Percentiles rank a stretch among this genome's conserved stretches.
These are phyloP conservation scores for Quercus variabilis DNA, from an alignment of 306 rosid species.

Conservation along the genomic window DNA sequence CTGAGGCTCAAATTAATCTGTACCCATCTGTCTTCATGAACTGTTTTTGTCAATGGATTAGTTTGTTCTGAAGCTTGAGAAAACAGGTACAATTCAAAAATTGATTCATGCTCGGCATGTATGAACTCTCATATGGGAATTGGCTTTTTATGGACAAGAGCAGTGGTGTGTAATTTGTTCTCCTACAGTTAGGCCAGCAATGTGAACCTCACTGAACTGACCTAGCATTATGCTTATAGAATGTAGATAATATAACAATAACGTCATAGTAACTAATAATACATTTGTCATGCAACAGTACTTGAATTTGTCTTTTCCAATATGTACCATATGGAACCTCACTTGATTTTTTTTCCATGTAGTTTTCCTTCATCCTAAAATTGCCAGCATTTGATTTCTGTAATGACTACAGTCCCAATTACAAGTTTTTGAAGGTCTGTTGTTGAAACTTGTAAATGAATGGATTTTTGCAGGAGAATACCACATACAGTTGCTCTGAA, in stretches of 20 bases:
- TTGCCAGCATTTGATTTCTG: not conserved
- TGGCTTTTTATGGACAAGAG: not conserved
- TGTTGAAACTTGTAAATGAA: conserved; percentile 1
- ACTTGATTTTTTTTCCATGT: not conserved
- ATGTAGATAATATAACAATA: not conserved
- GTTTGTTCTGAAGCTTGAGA: not conserved
- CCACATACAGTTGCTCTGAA: conserved; percentile 71
- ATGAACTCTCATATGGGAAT: not conserved
- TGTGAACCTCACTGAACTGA: not conserved
- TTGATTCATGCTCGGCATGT: not conserved
- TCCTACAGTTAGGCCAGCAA: not conserved
- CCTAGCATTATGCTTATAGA: not conserved
- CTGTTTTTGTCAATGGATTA: not conserved
- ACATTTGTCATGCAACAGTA: not conserved
- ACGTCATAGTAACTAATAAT: too few relatives aligned
- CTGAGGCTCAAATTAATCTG: not conserved
- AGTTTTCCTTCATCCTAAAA: conserved; percentile 7
- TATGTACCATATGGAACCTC: not conserved
- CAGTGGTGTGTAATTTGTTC: not conserved
- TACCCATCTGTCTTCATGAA: not conserved
- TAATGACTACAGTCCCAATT: not conserved
- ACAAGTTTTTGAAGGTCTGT: not conserved
- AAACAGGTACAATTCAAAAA: not conserved
- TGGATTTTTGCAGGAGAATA: conserved; percentile 59
- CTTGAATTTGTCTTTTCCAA: not conserved